A percentile compares a stretch with the other conserved stretches of the same genome.
phyloP scores from a whole-genome alignment of 352 stramenopile genomes.

The Phytophthora litchii region DNA sequence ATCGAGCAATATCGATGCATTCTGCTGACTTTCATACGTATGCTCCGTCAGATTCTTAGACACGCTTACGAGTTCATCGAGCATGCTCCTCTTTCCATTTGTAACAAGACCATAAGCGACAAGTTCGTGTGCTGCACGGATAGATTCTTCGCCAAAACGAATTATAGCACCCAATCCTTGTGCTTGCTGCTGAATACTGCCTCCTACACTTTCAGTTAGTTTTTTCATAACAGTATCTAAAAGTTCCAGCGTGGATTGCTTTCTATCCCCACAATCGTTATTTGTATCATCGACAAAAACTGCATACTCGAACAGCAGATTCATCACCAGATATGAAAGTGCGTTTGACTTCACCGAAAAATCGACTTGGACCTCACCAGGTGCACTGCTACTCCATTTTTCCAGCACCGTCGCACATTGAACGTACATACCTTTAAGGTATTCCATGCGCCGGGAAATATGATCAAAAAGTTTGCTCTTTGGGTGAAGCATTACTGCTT shows the following conservation, averaged over 20 bases:
- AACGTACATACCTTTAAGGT: conserved; percentile 26
- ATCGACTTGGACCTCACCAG: conserved; percentile 29
- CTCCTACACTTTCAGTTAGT: conserved; percentile 17
- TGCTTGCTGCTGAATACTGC: not conserved
- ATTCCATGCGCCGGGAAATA: conserved; percentile 33
- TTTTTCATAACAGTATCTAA: conserved; percentile 27
- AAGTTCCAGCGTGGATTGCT: conserved; percentile 5
- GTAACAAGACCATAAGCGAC: not conserved
- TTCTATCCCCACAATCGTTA: conserved; percentile 15
- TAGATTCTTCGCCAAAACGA: conserved; percentile 28
- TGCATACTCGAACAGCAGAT: conserved; percentile 50
- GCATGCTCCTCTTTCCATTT: conserved; percentile 21
- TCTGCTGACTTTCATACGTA: conserved; percentile 25
- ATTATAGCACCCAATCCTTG: conserved; percentile 16
- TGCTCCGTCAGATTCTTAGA: conserved; percentile 20
- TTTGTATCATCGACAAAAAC: conserved; percentile 33
- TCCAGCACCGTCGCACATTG: conserved; percentile 33
- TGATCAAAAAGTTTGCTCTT: conserved; percentile 51
- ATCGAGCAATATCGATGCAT: conserved; percentile 20
- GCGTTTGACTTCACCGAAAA: conserved; percentile 44
- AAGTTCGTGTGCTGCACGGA: conserved; percentile 22
- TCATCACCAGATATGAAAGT: conserved; percentile 46
- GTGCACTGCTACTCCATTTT: conserved; percentile 28
- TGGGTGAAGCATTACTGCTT: conserved; percentile 43
- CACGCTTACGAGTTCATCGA: conserved; percentile 29